A percentile compares a stretch with the other conserved stretches of the same genome.
These are phyloP conservation scores for Conticribra guillardii DNA, from an alignment of 108 stramenopile genomes.

Conservation along the genomic window DNA sequence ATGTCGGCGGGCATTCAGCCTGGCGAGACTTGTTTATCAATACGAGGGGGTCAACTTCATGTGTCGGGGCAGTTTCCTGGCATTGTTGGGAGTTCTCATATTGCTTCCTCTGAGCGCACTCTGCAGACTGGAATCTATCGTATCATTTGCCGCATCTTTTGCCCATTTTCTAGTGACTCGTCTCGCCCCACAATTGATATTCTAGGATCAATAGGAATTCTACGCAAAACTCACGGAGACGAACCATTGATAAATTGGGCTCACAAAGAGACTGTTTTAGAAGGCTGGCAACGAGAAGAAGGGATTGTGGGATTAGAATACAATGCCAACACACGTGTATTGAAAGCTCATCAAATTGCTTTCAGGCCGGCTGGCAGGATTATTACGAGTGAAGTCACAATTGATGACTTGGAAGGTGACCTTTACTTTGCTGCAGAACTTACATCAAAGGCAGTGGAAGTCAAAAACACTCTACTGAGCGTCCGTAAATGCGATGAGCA, in stretches of 20 bases:
- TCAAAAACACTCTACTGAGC: constrained; percentile 23
- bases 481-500: constrained; percentile 26
- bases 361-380: neutral
- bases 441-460: constrained; percentile 1
- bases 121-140: constrained; percentile 7
- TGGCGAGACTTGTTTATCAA: neutral
- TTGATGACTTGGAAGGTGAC: constrained; percentile 17
- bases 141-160: constrained; percentile 38
- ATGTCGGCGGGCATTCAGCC: neutral
- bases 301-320: constrained; percentile 33
- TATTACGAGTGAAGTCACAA: neutral
- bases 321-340: constrained; percentile 9
- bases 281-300: constrained; percentile 17
- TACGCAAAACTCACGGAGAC: constrained; percentile 10
- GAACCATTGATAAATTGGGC: constrained; percentile 27
- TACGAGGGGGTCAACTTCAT: neutral
- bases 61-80: neutral
- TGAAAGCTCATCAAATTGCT: constrained; percentile 8
- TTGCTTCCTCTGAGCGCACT: too few relatives aligned
- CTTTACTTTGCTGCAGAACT: constrained; percentile 31
- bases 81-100: neutral
- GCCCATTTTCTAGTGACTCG: constrained; percentile 11
- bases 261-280: constrained; percentile 6
- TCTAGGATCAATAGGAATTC: constrained; percentile 28
- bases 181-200: constrained; percentile 4